Conservation (phyloP, 2,329 filamentous ascomycete genomes). For the Xylaria sp. region DNA sequence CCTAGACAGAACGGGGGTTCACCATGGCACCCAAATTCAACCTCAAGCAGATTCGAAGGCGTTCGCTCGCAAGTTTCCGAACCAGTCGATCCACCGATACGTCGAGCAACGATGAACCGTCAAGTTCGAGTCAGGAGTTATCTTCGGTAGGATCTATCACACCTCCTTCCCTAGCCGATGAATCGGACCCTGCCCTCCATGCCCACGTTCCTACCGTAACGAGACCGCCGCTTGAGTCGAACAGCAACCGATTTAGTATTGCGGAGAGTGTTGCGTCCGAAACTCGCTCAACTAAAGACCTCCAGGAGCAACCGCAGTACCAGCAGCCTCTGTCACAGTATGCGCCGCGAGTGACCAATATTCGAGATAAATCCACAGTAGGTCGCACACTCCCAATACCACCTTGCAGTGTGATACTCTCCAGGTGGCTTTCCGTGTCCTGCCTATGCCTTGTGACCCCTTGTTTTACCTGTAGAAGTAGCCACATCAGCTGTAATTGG, state of each 20-base stretch:
- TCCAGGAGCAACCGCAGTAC: conserved; percentile 59
- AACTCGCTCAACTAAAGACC: conserved; percentile 56
- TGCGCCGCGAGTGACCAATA: conserved; percentile 81
- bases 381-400: conserved; percentile 49
- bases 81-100: conserved; percentile 71
- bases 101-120: conserved; percentile 67
- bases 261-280: conserved; percentile 71
- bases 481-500: not conserved
- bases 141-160: conserved; percentile 77
- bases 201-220: conserved; percentile 65
- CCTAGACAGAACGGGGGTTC: not conserved
- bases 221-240: conserved; percentile 50
- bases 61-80: conserved; percentile 79
- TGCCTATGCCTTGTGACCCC: not conserved
- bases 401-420: conserved; percentile 19
- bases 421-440: conserved; percentile 3
- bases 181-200: conserved; percentile 73
- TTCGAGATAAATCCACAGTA: conserved; percentile 88
- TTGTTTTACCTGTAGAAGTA: not conserved
- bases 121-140: conserved; percentile 66
- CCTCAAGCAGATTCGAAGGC: conserved; percentile 77
- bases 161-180: conserved; percentile 76
- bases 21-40: conserved; percentile 47
- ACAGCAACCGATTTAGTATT: conserved; percentile 71
- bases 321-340: conserved; percentile 77